Percentiles rank a stretch among this genome's conserved stretches.
These are phyloP conservation scores for Tricholoma matsutake DNA, from an alignment of 768 basidiomycete species.

Conservation along the genomic window DNA sequence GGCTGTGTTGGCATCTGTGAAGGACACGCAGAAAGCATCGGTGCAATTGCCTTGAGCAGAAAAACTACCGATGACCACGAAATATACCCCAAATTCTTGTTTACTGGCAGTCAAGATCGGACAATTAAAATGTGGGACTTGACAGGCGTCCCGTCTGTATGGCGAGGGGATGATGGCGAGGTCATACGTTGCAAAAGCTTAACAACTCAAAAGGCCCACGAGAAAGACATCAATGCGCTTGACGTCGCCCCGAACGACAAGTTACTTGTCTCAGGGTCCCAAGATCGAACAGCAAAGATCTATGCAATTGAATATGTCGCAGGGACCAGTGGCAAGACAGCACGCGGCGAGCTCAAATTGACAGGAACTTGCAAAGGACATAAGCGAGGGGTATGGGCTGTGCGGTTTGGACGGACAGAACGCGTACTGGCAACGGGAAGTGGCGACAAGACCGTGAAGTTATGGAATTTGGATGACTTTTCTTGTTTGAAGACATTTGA, in stretches of 20 bases:
- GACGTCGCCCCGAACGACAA: constrained; percentile 90
- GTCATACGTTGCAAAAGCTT: constrained; percentile 66
- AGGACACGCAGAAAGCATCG: constrained; percentile 93
- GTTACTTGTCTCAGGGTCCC: constrained; percentile 89
- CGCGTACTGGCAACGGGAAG: constrained; percentile 89
- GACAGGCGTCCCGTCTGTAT: constrained; percentile 39
- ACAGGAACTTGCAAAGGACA: constrained; percentile 93
- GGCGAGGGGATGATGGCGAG: constrained; percentile 23
- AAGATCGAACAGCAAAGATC: constrained; percentile 92
- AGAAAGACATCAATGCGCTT: constrained; percentile 97
- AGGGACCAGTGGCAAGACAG: constrained; percentile 36
- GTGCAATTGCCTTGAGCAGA: constrained; percentile 83
- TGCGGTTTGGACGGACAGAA: constrained; percentile 82
- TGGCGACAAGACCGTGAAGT: constrained; percentile 89
- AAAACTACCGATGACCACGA: constrained; percentile 30
- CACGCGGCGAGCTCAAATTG: constrained; percentile 68
- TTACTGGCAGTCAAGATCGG: constrained; percentile 95
- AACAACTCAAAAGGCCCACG: constrained; percentile 87
- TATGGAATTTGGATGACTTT: constrained; percentile 94
- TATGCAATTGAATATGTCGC: constrained; percentile 67
- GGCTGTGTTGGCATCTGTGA: constrained; percentile 83
- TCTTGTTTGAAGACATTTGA: constrained; percentile 95
- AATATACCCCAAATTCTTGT: constrained; percentile 60
- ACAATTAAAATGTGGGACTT: constrained; percentile 99
- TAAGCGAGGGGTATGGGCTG: constrained; percentile 94